Conservation (phyloP, 805 yeast species). For the Dipodascus albidus region DNA sequence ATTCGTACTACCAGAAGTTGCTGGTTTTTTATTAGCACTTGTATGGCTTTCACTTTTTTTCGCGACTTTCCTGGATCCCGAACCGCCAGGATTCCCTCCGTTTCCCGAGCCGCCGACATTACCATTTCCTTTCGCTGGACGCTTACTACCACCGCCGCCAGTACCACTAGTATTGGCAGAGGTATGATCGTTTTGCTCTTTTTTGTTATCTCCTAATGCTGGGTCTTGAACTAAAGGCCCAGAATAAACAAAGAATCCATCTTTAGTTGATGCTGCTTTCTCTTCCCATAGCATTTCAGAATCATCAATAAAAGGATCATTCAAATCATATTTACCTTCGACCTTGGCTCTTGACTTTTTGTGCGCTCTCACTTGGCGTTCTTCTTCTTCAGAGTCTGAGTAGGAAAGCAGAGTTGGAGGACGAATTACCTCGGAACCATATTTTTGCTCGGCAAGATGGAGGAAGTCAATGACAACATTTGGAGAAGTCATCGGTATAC, state of each 20-base stretch:
- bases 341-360: slow-evolving; percentile 51
- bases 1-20: neutral
- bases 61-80: neutral
- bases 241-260: slow-evolving; percentile 90
- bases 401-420: slow-evolving; percentile 47
- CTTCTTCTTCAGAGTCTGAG: slow-evolving; percentile 13
- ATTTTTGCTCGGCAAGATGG: slow-evolving; percentile 68
- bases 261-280: slow-evolving; percentile 82
- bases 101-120: neutral
- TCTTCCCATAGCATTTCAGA: slow-evolving; percentile 88
- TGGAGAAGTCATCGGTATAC: slow-evolving; percentile 12
- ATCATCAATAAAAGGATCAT: slow-evolving; percentile 96
- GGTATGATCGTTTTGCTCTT: neutral
- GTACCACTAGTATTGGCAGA: neutral
- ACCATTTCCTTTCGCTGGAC: neutral
- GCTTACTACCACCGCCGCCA: neutral
- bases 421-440: slow-evolving; percentile 65
- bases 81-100: neutral
- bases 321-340: slow-evolving; percentile 82
- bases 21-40: neutral
- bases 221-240: slow-evolving; percentile 55
- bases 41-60: neutral
- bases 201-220: neutral
- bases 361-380: slow-evolving; percentile 19
- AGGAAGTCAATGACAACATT: slow-evolving; percentile 56